phyloP scores from a whole-genome alignment of 345 rosid species.

The Erucastrum elatum region DNA sequence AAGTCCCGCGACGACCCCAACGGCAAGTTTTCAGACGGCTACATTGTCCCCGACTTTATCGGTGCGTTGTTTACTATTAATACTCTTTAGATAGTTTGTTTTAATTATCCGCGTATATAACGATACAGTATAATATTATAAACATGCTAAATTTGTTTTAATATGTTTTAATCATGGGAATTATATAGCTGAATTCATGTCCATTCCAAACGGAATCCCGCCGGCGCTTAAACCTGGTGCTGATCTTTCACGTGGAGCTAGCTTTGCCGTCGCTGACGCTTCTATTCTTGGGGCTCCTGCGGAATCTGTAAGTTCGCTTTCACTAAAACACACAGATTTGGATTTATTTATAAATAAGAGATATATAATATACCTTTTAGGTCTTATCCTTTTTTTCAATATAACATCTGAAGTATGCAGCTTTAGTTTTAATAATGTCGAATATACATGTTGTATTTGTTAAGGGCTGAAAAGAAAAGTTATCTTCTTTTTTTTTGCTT shows the following conservation, averaged over 20 bases:
- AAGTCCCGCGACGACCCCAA: conserved; percentile 35
- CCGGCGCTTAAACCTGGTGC: conserved; percentile 18
- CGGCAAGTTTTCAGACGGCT: conserved; percentile 43
- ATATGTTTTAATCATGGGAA: not conserved
- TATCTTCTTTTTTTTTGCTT: too few relatives aligned
- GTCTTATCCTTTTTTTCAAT: too few relatives aligned
- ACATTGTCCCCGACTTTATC: conserved; percentile 42
- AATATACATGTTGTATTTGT: not conserved
- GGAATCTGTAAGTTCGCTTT: conserved; percentile 25
- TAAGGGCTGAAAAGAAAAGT: not conserved
- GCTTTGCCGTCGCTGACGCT: conserved; percentile 37
- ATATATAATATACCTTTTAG: not conserved
- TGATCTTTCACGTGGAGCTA: conserved; percentile 32
- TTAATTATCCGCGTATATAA: not conserved
- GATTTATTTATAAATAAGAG: not conserved
- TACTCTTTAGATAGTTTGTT: not conserved
- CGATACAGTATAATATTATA: not conserved
- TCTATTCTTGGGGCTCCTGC: conserved; percentile 16
- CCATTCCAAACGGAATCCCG: conserved; percentile 29
- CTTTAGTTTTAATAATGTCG: not conserved
- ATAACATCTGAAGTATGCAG: not conserved
- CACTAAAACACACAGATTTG: not conserved
- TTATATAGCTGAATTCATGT: conserved; percentile 26
- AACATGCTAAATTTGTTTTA: not conserved
- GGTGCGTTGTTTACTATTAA: conserved; percentile 22